phyloP scores from a whole-genome alignment of 257 asterid species.

The Nicotiana benthamiana region DNA sequence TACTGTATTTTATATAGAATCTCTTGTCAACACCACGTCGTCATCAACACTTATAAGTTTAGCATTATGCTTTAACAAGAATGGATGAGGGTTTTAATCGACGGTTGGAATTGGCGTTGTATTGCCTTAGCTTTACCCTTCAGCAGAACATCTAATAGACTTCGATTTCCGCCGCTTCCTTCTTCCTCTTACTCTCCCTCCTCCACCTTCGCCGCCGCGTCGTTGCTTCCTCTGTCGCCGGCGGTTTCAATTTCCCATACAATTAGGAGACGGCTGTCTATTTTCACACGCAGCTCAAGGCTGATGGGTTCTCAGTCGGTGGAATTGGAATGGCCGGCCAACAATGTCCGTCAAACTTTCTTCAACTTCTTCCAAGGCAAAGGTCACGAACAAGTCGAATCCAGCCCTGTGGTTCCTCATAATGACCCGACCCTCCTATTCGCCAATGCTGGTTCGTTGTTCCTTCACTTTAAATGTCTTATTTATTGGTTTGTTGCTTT shows the following conservation, averaged over 20 bases:
- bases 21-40: neutral
- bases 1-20: no score
- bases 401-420: conserved; percentile 90
- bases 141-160: neutral
- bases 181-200: conserved; percentile 17
- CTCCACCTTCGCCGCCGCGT: conserved; percentile 4
- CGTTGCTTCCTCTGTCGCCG: neutral
- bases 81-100: conserved; percentile 57
- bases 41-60: no score
- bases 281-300: neutral
- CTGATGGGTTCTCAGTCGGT: conserved; percentile 57
- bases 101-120: conserved; percentile 13
- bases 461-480: neutral
- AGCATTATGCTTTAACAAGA: neutral
- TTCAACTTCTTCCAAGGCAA: conserved; percentile 54
- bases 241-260: neutral
- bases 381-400: conserved; percentile 55
- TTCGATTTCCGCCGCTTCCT: neutral
- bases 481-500: neutral
- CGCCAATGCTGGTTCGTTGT: conserved; percentile 64
- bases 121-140: conserved; percentile 5
- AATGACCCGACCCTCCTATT: conserved; percentile 94
- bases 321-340: conserved; percentile 71
- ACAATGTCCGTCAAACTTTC: conserved; percentile 49
- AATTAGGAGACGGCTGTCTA: conserved; percentile 14